These are phyloP conservation scores for Thyridium curvatum DNA, from an alignment of 2,329 filamentous ascomycete genomes.

Conservation along the genomic window DNA sequence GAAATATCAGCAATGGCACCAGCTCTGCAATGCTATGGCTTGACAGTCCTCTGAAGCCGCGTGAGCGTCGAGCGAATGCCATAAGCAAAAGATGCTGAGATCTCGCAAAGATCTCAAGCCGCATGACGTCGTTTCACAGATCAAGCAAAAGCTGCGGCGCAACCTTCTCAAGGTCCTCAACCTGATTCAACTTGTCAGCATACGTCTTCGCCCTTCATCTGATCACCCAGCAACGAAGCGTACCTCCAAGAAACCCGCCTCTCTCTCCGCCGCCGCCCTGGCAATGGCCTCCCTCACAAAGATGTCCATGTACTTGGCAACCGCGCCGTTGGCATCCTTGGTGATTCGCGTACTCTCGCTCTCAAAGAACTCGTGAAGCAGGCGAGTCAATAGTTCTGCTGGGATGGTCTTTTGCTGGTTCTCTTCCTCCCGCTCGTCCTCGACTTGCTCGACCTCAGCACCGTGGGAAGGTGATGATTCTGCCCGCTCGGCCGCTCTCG, in stretches of 20 bases:
- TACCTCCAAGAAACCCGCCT: conserved; percentile 68
- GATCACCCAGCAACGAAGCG: conserved; percentile 17
- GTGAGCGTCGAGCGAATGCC: too few relatives aligned
- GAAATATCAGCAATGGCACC: too few relatives aligned
- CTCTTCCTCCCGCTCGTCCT: conserved; percentile 27
- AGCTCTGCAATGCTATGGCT: too few relatives aligned
- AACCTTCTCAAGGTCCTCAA: conserved; percentile 85
- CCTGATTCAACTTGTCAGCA: conserved; percentile 32
- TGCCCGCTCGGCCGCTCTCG: too few relatives aligned
- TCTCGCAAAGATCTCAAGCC: too few relatives aligned
- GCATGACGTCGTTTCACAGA: conserved; percentile 58
- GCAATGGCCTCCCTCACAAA: conserved; percentile 89
- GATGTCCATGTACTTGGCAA: conserved; percentile 82
- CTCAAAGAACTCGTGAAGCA: conserved; percentile 77
- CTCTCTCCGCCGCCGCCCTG: conserved; percentile 65
- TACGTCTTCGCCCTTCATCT: not conserved
- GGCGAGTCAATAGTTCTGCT: conserved; percentile 63
- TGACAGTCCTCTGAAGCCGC: too few relatives aligned
- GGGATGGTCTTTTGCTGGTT: conserved; percentile 52
- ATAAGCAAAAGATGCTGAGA: too few relatives aligned
- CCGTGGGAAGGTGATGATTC: too few relatives aligned
- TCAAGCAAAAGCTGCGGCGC: conserved; percentile 81
- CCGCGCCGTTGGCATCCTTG: conserved; percentile 68
- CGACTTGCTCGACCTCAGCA: conserved; percentile 9
- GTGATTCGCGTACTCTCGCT: conserved; percentile 65